Evolutionary conservation across 2,329 filamentous ascomycete genomes (phyloP), one percentile per base, ranked within the genome.

Genomic region (Leptoxyphium fumago): DNA sequence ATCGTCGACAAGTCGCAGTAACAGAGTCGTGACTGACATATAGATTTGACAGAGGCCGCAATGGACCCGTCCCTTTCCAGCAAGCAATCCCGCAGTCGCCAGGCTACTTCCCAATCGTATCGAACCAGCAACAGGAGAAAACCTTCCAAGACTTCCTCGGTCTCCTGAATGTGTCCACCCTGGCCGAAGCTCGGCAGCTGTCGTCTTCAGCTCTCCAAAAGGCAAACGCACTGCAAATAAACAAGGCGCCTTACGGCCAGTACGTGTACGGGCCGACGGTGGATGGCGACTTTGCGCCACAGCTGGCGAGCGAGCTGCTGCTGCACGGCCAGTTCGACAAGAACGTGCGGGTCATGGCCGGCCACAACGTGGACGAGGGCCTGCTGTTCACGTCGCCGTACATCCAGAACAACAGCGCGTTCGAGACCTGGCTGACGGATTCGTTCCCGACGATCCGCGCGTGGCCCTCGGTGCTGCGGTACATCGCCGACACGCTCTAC

Each of bases 221-320:
- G 10, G 70, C 68, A 14, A 73, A 73, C 46, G 51, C 61, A 10
- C 55, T 64, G 26, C 68, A 70, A 43, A 50, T 70, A 14, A 58
- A 55, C 2, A 49, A 47, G 18, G 52, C 64, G 1, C 63, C 63
- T 42, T 70, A 64, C 41, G 70, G 71, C 10, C 49, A 50, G 1
- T 73, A 68, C 51, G 62, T 61, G 1, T 66, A 61, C 40, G 62
- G 69, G 0, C 72, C 71, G 2, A 60, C 59, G 3, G 59, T 63
- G 5, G 73, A 76, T 50, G 70, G 69, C 1, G 58, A 57, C n/a
- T 73, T 73, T 50, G 65, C 65, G 0, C 68, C 71, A 1, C 56
- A 59, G 5, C 49, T 70, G 1, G 72, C 73, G 0, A 66, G 68
- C 2, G 55, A 64, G 39, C 57, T 71, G 1, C 60, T 74, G 2